phyloP scores from a whole-genome alignment of 371 early-diverging fungal genomes.

The Syncephalastrum contaminatum region DNA sequence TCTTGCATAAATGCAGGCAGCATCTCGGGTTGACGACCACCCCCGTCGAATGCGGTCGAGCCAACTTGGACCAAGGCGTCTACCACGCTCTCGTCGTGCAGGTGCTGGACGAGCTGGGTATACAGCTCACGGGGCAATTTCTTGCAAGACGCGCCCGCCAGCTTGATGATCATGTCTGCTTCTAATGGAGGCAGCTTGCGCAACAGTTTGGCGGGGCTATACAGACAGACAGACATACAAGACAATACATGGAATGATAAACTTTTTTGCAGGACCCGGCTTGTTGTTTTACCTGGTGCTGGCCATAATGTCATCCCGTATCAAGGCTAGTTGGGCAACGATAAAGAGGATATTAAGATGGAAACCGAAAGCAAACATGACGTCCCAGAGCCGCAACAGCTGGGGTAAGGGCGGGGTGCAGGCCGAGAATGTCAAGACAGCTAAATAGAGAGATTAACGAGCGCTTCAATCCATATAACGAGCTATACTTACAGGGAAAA shows the following conservation, averaged over 20 bases:
- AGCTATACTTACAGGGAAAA: slow-evolving; percentile 73
- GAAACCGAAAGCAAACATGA: slow-evolving; percentile 85
- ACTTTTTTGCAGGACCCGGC: no score
- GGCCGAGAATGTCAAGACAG: slow-evolving; percentile 90
- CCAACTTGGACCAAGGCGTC: slow-evolving; percentile 26
- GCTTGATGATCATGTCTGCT: slow-evolving; percentile 65
- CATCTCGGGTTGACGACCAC: background rate
- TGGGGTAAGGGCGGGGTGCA: slow-evolving; percentile 86
- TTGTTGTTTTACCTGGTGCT: slow-evolving; percentile 48
- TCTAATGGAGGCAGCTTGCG: slow-evolving; percentile 78
- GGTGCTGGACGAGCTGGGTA: slow-evolving; percentile 76
- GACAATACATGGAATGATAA: no score
- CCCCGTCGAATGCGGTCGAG: slow-evolving; percentile 5
- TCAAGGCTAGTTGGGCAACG: slow-evolving; percentile 77
- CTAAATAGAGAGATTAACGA: slow-evolving; percentile 34
- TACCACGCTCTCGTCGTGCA: slow-evolving; percentile 67
- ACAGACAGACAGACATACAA: background rate
- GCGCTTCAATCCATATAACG: background rate
- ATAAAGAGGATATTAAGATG: slow-evolving; percentile 91
- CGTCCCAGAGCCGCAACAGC: slow-evolving; percentile 89
- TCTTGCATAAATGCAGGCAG: slow-evolving; percentile 27
- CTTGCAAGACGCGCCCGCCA: slow-evolving; percentile 61
- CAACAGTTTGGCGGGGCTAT: slow-evolving; percentile 78
- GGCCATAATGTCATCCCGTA: slow-evolving; percentile 71
- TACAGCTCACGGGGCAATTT: slow-evolving; percentile 69